Conservation (phyloP, 495 filamentous ascomycete species). For the Lasiosphaeria miniovina region DNA sequence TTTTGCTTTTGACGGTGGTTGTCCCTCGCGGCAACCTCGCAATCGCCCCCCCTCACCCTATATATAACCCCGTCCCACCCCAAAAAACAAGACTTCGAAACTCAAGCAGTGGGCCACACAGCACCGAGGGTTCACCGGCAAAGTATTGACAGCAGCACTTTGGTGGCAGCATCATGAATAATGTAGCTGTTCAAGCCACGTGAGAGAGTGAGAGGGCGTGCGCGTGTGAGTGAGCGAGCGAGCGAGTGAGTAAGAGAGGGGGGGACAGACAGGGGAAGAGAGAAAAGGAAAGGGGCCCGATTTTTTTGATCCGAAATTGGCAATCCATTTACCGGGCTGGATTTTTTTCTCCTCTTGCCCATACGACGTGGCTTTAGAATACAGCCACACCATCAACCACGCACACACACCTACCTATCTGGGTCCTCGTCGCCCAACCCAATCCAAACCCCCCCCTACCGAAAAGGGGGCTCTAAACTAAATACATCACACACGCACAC, state of each 20-base stretch:
- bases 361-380: too few relatives aligned
- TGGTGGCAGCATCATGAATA: background rate
- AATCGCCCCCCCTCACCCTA: background rate
- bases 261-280: background rate
- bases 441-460: too few relatives aligned
- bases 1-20: background rate
- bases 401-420: too few relatives aligned
- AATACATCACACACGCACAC: too few relatives aligned
- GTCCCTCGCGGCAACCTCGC: background rate
- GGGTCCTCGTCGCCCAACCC: too few relatives aligned
- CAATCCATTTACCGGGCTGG: slow-evolving; percentile 5
- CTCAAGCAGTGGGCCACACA: background rate
- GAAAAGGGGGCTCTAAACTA: too few relatives aligned
- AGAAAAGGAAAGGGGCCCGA: background rate
- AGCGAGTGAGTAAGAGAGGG: too few relatives aligned
- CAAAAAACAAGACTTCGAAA: background rate
- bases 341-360: background rate
- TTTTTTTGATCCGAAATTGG: background rate
- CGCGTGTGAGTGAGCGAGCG: too few relatives aligned
- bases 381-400: too few relatives aligned
- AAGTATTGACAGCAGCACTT: background rate
- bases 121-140: background rate
- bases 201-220: too few relatives aligned
- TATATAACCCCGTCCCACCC: too few relatives aligned
- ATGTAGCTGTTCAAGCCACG: background rate